A percentile compares a stretch with the other conserved stretches of the same genome.
phyloP scores from a whole-genome alignment of 23 red algal genomes.

The Gracilaria gracilis region DNA sequence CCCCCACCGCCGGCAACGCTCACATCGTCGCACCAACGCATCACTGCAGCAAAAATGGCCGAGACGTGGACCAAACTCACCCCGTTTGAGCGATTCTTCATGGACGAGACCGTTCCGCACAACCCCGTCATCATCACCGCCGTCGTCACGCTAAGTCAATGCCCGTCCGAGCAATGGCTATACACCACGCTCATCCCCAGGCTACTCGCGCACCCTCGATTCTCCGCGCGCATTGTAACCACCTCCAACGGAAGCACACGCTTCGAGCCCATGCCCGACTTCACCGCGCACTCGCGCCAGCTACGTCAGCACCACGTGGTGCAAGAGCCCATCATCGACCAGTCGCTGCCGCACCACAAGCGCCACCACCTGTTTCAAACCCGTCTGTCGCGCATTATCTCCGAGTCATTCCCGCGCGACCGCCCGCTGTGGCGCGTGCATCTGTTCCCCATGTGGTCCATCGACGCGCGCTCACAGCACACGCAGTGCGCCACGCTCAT shows the following conservation, averaged over 20 bases:
- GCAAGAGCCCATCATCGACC: neutral
- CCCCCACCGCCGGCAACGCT: too few relatives aligned
- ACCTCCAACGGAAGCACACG: neutral
- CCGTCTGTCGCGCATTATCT: conserved; percentile 23
- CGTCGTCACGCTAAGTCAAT: neutral
- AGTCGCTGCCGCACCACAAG: conserved; percentile 14
- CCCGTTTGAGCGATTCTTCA: conserved; percentile 44
- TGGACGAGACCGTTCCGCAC: conserved; percentile 33
- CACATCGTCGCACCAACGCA: too few relatives aligned
- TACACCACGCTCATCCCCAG: conserved; percentile 15
- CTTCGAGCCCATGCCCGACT: conserved; percentile 39
- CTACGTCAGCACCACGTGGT: conserved; percentile 24
- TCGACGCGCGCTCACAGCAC: neutral
- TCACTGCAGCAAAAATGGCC: too few relatives aligned
- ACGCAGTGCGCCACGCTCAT: conserved; percentile 34
- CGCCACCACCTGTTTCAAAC: conserved; percentile 11
- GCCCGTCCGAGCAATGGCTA: conserved; percentile 30
- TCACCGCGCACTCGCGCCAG: neutral
- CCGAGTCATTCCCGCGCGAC: conserved; percentile 3
- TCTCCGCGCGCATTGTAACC: conserved; percentile 4
- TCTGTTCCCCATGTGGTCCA: conserved; percentile 51
- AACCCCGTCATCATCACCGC: conserved; percentile 63
- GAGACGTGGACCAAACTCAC: neutral
- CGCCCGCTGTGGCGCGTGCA: conserved; percentile 41
- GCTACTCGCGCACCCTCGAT: conserved; percentile 50